Evolutionary conservation across 345 rosid genomes (phyloP), one percentile per base, ranked within the genome.

Genomic region (Melaleuca alternifolia): DNA sequence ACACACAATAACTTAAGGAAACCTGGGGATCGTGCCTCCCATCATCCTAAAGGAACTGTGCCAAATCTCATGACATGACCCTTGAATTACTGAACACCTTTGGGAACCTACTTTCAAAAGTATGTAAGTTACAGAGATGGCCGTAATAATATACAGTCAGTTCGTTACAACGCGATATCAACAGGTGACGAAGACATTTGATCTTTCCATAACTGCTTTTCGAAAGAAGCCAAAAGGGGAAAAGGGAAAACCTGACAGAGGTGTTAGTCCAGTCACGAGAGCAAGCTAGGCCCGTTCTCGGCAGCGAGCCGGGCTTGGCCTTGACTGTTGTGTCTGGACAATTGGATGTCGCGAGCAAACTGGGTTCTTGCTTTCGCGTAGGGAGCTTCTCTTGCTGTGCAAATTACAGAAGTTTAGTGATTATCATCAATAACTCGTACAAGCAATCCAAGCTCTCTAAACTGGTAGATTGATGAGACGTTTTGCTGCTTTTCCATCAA

Each of bases 331-430:
- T 95, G 94, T 91, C 96, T 93, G 76, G 95, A 84, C 98, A 96
- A 88, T 88, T 96, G 99, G 65, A 96, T 95, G 89, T 96, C 98
- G 84, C 96, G 95, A 4, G 97, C 90, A 54, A 91, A 86, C 1
- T 95, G 91, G 46, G 99, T 98, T 90, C 99, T 93, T 86, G 97
- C 91, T 90, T 97, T 97, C 4, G 99, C 99, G 85, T 96, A 97
- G 2, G 99, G 98, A 84, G 99, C 99, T 65, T 97, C 99, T 94
- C 99, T 93, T 54, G 93, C 99, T 97, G 95, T 51, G 76, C 24
- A 86, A 59, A 48, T 30, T 54, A 87, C 71, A 87, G 90, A 52
- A 53, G 9, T 12, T 85, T 84, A 52, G 91, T 1, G 9, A 52
- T 12, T 9, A 52, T 52, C 41, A 83, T 50, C 3, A 10, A 50